Base-by-base conservation (phyloP, 2,329 filamentous ascomycete genomes). In the Cladophialophora immunda region DNA sequence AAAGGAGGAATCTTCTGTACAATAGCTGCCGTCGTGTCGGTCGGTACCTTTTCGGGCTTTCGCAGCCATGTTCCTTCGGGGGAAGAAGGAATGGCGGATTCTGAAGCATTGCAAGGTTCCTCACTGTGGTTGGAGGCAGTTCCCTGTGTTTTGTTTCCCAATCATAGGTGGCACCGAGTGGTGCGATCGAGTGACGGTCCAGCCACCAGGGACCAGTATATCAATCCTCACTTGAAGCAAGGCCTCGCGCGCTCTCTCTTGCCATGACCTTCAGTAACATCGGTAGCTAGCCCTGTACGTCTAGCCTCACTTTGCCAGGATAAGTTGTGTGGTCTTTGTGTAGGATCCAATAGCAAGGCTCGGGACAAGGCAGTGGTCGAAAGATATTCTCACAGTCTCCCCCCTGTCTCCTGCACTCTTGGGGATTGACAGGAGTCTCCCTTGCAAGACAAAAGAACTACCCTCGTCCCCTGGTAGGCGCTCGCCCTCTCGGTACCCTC, bases 1-100 rank as follows among this genome's bases (percentile, higher is more conserved):
- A 50, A 50, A 50, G 45, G 45, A 50, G 45, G 45, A 41, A 50
- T 25, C 19, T 50, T 50, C 22, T 64, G 54, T 59, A 64, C 47
- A 17, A 64, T 59, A 54, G 41, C 55, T 30, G 30, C 38, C 29
- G 62, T 58, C 54, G 6, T 50, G 13, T 62, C 27, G 54, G 45
- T 25, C 58, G 25, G 62, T 25, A 57, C 25, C 29, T 25, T 62
- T 62, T 62, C 34, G 34, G 59, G 34, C 32, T 45, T 29, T 56
- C 25, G 30, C 52, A 32, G n/a, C 11, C 50, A 47, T 62, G n/a
- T 55, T 50, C 53, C 47, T 32, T 41, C 30, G 50, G 30, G 19
- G 6, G 47, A 29, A 29, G 25, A 52, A 13, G 19, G 50, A 22
- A 30, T 7, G 22, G 22, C 29, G 25, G 25, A 54, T 29, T 9